A percentile compares a stretch with the other conserved stretches of the same genome.
These are phyloP conservation scores for Cucurbita pepo DNA, from an alignment of 306 rosid species.

Conservation along the genomic window DNA sequence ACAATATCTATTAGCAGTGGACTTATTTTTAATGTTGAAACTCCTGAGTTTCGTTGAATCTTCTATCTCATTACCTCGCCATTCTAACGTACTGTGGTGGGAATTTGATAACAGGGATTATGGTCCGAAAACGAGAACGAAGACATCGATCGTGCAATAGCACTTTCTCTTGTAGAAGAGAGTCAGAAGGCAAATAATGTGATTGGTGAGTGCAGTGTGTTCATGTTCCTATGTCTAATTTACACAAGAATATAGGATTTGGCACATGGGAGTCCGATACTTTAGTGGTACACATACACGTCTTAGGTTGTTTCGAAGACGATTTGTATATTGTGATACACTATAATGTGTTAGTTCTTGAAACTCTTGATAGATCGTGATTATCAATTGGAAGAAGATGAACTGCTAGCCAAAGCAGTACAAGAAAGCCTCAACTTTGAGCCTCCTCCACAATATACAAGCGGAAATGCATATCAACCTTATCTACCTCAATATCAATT, in stretches of 20 bases:
- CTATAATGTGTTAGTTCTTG: neutral
- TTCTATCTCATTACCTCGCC: conserved; percentile 6
- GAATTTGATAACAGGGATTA: conserved; percentile 47
- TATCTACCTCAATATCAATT: conserved; percentile 26
- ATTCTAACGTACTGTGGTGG: conserved; percentile 11
- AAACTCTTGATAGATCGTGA: conserved; percentile 18
- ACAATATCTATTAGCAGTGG: too few species aligned
- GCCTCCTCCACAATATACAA: conserved; percentile 56
- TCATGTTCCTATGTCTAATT: neutral
- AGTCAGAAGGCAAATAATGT: conserved; percentile 30
- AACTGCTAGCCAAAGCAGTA: conserved; percentile 72
- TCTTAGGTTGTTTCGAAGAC: neutral
- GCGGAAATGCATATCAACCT: conserved; percentile 45
- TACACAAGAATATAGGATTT: neutral
- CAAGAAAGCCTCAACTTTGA: conserved; percentile 71
- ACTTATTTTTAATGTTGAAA: neutral
- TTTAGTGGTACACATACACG: neutral
- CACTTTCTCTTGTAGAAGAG: conserved; percentile 66
- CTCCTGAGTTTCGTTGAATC: neutral
- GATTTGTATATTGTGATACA: neutral
- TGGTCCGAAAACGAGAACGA: conserved; percentile 62
- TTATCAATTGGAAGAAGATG: conserved; percentile 72
- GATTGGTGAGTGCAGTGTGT: conserved; percentile 44
- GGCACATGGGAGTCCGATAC: neutral
- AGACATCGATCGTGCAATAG: conserved; percentile 78